Percentiles rank a stretch among this genome's conserved stretches.
Conservation (phyloP, 2,329 filamentous ascomycete species). For the Ustulina deusta region DNA sequence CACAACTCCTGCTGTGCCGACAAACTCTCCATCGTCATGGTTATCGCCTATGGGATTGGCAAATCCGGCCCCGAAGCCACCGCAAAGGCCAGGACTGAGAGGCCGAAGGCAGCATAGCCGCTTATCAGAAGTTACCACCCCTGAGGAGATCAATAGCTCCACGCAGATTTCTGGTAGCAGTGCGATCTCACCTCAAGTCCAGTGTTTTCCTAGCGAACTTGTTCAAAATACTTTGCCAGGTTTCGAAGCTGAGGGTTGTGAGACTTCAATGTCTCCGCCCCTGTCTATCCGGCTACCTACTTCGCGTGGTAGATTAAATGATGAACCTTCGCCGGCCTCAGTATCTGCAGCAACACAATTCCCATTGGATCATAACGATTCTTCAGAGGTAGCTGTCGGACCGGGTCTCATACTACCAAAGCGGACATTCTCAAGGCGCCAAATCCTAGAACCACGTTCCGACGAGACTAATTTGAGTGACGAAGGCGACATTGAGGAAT, state of each 20-base stretch:
- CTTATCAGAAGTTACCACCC: conserved; percentile 50
- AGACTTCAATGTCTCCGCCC: conserved; percentile 32
- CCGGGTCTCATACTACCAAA: conserved; percentile 15
- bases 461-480: not conserved
- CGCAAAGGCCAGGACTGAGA: conserved; percentile 39
- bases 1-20: conserved; percentile 23
- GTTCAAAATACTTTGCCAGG: conserved; percentile 32
- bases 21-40: conserved; percentile 37
- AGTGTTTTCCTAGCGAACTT: conserved; percentile 30
- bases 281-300: conserved; percentile 19
- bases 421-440: conserved; percentile 34
- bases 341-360: not conserved
- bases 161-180: conserved; percentile 19
- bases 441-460: conserved; percentile 27
- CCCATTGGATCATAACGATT: not conserved
- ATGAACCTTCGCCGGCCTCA: not conserved
- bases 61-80: conserved; percentile 33
- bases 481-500: not conserved
- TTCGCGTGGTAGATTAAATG: not conserved
- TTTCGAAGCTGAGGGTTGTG: not conserved
- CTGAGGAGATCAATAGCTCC: conserved; percentile 41
- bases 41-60: conserved; percentile 22
- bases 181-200: not conserved
- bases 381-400: not conserved
- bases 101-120: conserved; percentile 45